Base-by-base conservation (phyloP, 2,329 filamentous ascomycete genomes). In the Claviceps humidiphila region DNA sequence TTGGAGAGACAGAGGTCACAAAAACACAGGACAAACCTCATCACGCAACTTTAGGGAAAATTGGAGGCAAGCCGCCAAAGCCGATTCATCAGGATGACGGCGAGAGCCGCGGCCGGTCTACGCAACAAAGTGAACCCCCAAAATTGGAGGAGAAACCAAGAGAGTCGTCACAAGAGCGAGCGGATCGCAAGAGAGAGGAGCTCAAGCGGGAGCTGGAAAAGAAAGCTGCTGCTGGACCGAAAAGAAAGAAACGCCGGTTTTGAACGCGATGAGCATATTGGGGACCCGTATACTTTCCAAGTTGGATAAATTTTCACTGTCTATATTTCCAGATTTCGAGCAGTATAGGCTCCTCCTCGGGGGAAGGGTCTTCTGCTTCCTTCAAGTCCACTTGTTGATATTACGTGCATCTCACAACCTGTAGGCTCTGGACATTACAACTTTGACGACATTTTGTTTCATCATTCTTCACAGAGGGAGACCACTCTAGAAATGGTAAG, bases 171-270 rank as follows among this genome's bases (percentile, higher is more conserved):
- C 64, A 68, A 56, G 71, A 75, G 49, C 64, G 70, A 26, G 74
- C 75, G 2, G 72, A 77, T 53, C 67, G 74, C 39, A 74, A 72
- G 54, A 68, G 76, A 49, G 68, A 71, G n/a, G 74, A 80, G 57
- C 62, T 78, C 30, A 72, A 75, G 52, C 68, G 65, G 52, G 74
- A 80, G 39, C 62, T 78, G 14, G 71, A 77, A 56, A 71, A 61
- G 54, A 76, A 75, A 58, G 70, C 70, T 3, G 68, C 72, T 0
- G 71, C 70, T 17, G 73, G 72, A 1, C 77, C 77, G 4, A 68
- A 66, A 6, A 77, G 73, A 62, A 81, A 81, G 67, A 80, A 78
- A 64, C 68, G 77, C 44, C 75, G 70, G 49, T 80, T 80, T 55
- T 81, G 61, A 24, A 3, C 9, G 13, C 20, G n/a, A 8, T 6